phyloP scores from a whole-genome alignment of 2,329 filamentous ascomycete species.

The Penicillium sp. region DNA sequence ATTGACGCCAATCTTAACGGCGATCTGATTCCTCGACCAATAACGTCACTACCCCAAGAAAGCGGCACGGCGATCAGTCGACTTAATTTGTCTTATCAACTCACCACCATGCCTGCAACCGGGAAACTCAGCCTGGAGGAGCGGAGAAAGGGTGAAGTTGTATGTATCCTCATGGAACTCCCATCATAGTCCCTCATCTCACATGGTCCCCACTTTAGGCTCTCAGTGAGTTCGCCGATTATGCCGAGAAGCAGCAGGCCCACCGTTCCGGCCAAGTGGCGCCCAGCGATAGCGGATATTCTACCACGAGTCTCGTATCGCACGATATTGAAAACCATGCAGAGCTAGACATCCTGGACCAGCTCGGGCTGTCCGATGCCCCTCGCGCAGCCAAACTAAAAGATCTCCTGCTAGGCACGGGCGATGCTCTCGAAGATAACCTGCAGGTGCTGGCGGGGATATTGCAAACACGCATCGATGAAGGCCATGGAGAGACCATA shows the following conservation, averaged over 20 bases:
- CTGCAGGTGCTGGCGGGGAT: slow-evolving; percentile 62
- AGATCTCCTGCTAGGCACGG: slow-evolving; percentile 63
- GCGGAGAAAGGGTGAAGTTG: slow-evolving; percentile 80
- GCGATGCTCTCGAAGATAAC: slow-evolving; percentile 55
- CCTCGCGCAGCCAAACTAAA: slow-evolving; percentile 64
- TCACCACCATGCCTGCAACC: slow-evolving; percentile 34
- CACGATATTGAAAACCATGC: slow-evolving; percentile 64
- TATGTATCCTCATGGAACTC: slow-evolving; percentile 45
- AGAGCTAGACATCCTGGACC: slow-evolving; percentile 86
- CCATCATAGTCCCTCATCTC: slow-evolving; percentile 2
- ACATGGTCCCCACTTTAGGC: slow-evolving; percentile 50
- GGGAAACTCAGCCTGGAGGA: slow-evolving; percentile 68
- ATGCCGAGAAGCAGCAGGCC: slow-evolving; percentile 90
- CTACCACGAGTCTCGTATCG: slow-evolving; percentile 35
- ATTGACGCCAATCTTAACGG: slow-evolving; percentile 34
- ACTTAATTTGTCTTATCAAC: slow-evolving; percentile 7
- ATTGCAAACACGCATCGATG: slow-evolving; percentile 65
- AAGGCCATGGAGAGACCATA: slow-evolving; percentile 83
- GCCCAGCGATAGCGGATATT: slow-evolving; percentile 43
- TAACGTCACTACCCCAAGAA: slow-evolving; percentile 22
- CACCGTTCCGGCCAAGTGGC: slow-evolving; percentile 37
- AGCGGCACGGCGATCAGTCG: slow-evolving; percentile 8
- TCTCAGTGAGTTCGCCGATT: slow-evolving; percentile 94
- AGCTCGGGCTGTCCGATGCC: slow-evolving; percentile 67
- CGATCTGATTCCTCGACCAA: slow-evolving; percentile 29